These are phyloP conservation scores for Kluyveromyces siamensis DNA, from an alignment of 805 yeast genomes.

Conservation along the genomic window DNA sequence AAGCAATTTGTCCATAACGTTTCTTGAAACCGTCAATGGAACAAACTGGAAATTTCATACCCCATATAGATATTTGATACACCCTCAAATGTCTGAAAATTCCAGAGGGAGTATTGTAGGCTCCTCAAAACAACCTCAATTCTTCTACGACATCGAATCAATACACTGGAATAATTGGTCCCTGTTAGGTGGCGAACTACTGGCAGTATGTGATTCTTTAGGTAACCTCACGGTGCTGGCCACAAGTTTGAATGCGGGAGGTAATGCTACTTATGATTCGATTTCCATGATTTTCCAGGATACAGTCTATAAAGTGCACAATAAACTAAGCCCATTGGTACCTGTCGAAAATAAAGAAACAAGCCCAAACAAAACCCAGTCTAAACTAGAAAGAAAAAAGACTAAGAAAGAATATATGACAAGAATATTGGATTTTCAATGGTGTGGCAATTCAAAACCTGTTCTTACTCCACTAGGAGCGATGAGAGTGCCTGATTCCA, in stretches of 20 bases:
- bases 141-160: conserved; percentile 31
- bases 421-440: conserved; percentile 34
- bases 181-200: conserved; percentile 53
- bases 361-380: conserved; percentile 26
- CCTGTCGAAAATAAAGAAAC: conserved; percentile 11
- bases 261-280: conserved; percentile 26
- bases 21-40: conserved; percentile 69
- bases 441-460: conserved; percentile 33
- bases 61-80: conserved; percentile 24
- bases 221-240: conserved; percentile 58
- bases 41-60: conserved; percentile 65
- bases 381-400: conserved; percentile 31
- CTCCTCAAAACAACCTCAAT: conserved; percentile 17
- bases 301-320: conserved; percentile 25
- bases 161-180: conserved; percentile 62
- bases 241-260: conserved; percentile 38
- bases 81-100: conserved; percentile 24
- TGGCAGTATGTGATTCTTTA: conserved; percentile 65
- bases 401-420: conserved; percentile 28
- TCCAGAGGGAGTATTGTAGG: conserved; percentile 10
- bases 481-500: conserved; percentile 20
- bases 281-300: conserved; percentile 32
- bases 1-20: conserved; percentile 46
- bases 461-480: conserved; percentile 25
- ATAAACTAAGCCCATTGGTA: conserved; percentile 13